Conservation (phyloP, 148 eudicot species). For the Heliamphora exappendiculata region DNA sequence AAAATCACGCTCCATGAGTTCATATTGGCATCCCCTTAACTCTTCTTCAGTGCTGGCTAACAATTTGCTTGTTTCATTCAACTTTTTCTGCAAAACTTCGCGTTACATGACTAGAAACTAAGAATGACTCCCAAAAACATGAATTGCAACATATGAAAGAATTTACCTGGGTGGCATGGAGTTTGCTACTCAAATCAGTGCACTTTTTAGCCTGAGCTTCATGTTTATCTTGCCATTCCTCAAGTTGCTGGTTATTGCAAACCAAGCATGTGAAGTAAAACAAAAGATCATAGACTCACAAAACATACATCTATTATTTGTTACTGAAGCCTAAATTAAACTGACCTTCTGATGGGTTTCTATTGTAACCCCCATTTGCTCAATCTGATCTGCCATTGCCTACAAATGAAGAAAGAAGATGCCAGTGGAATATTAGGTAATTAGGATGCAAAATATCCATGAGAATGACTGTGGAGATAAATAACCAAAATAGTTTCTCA, state of each 20-base stretch:
- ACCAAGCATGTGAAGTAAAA: not conserved
- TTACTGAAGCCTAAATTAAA: not conserved
- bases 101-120: not conserved
- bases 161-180: conserved; percentile 47
- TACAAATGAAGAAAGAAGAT: conserved; percentile 13
- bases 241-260: conserved; percentile 39
- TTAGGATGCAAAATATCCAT: not conserved
- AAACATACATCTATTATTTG: not conserved
- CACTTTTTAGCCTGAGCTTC: conserved; percentile 46
- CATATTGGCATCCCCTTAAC: conserved; percentile 33
- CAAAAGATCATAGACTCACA: not conserved
- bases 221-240: conserved; percentile 54
- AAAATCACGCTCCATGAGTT: conserved; percentile 42
- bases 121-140: too few relatives aligned
- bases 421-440: not conserved
- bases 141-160: too few relatives aligned
- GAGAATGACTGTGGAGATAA: not conserved
- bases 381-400: conserved; percentile 85
- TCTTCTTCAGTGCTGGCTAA: conserved; percentile 40
- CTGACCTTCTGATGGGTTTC: conserved; percentile 66
- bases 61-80: conserved; percentile 32
- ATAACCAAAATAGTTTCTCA: not conserved
- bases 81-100: conserved; percentile 30
- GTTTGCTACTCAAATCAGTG: conserved; percentile 40
- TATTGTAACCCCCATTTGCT: conserved; percentile 61